Percentiles rank a stretch among this genome's conserved stretches.
These are phyloP conservation scores for Pyricularia grisea DNA, from an alignment of 2,329 filamentous ascomycete species.

Conservation along the genomic window DNA sequence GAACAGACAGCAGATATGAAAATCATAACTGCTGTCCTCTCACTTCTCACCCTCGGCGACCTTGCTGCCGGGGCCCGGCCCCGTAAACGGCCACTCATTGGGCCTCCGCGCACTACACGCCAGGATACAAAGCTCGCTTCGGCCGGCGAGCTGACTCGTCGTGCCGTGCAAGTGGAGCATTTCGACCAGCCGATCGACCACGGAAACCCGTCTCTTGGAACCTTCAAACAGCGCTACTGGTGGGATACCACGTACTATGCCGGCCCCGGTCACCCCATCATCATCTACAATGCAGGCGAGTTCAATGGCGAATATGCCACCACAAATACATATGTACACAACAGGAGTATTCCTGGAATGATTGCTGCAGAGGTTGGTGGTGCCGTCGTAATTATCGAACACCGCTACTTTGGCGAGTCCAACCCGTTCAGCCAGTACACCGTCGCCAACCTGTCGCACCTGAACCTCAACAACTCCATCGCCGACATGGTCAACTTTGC, in stretches of 20 bases:
- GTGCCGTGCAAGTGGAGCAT: neutral
- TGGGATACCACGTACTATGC: slow-evolving; percentile 27
- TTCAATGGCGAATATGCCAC: slow-evolving; percentile 14
- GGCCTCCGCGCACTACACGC: neutral
- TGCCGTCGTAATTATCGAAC: slow-evolving; percentile 30
- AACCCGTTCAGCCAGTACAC: slow-evolving; percentile 25
- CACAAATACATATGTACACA: slow-evolving; percentile 2
- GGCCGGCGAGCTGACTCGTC: neutral
- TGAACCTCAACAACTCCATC: slow-evolving; percentile 30
- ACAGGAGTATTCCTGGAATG: slow-evolving; percentile 23
- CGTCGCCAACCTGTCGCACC: slow-evolving; percentile 23
- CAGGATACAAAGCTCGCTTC: neutral
- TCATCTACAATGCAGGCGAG: slow-evolving; percentile 29
- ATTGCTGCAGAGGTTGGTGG: slow-evolving; percentile 27
- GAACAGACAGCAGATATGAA: neutral
- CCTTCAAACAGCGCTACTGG: slow-evolving; percentile 32
- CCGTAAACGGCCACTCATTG: neutral
- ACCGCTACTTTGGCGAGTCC: slow-evolving; percentile 32
- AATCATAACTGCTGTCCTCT: neutral
- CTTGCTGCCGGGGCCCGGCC: neutral
- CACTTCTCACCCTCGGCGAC: neutral
- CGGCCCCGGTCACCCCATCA: slow-evolving; percentile 28
- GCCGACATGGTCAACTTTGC: slow-evolving; percentile 32
- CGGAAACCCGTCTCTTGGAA: slow-evolving; percentile 26
- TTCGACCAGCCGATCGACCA: slow-evolving; percentile 33